Percentiles rank a stretch among this genome's conserved stretches.
phyloP scores from a whole-genome alignment of 208 protist genomes.

The Porcisia hertigi region DNA sequence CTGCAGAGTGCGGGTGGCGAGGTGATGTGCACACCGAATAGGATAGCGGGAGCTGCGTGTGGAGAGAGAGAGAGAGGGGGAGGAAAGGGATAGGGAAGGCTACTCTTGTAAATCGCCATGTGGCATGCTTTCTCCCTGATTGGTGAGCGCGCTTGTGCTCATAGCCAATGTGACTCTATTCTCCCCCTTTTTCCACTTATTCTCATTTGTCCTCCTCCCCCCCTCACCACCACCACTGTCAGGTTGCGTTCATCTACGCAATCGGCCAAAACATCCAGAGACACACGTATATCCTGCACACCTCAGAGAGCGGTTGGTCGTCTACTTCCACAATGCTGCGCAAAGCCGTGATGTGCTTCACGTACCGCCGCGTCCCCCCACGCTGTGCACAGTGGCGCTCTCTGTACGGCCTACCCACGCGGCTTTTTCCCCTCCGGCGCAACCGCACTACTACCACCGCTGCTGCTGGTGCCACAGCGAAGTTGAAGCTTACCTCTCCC shows the following conservation, averaged over 20 bases:
- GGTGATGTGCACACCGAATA: background rate
- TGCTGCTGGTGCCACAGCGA: constrained; percentile 1
- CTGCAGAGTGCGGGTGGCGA: background rate
- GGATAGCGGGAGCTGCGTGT: no score
- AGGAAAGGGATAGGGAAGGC: background rate
- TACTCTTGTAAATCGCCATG: background rate
- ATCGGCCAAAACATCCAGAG: background rate
- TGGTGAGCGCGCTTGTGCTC: background rate
- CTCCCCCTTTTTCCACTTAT: background rate
- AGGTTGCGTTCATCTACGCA: background rate
- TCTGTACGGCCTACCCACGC: background rate
- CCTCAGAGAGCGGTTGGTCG: background rate
- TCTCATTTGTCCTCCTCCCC: background rate
- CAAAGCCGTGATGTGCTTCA: background rate
- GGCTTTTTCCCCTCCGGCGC: background rate
- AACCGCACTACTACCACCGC: background rate
- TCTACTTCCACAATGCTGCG: background rate
- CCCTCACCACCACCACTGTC: background rate
- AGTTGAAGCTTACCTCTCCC: constrained; percentile 13
- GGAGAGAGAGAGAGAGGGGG: background rate
- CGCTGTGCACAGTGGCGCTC: background rate
- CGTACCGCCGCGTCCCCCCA: background rate
- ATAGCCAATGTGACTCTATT: background rate
- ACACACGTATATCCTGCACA: background rate
- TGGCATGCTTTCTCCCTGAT: background rate